Percentiles rank a stretch among this genome's conserved stretches.
These are phyloP conservation scores for Symmetrospora coprosmae DNA, from an alignment of 768 basidiomycete genomes.

Conservation along the genomic window DNA sequence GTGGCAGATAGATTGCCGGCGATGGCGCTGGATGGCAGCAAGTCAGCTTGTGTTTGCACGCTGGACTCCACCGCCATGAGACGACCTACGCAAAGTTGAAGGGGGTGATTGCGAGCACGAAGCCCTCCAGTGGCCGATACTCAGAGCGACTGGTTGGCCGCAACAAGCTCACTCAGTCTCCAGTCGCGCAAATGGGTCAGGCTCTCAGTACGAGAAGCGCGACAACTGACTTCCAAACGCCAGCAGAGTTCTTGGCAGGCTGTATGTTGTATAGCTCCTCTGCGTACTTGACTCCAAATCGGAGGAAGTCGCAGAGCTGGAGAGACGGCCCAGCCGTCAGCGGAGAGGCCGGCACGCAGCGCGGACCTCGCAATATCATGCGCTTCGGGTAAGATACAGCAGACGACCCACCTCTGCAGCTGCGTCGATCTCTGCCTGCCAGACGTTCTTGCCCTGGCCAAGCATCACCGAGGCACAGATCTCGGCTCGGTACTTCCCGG, in stretches of 20 bases:
- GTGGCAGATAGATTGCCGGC: constrained; percentile 66
- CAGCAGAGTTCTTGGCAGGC: constrained; percentile 67
- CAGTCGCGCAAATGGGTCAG: background rate
- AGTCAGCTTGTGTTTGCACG: background rate
- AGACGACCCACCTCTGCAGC: constrained; percentile 70
- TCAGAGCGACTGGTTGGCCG: constrained; percentile 61
- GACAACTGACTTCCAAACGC: constrained; percentile 76
- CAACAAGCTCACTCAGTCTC: background rate
- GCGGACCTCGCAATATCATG: background rate
- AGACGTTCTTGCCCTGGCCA: constrained; percentile 96
- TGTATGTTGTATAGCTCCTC: constrained; percentile 87
- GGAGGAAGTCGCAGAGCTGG: constrained; percentile 77
- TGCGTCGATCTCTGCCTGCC: constrained; percentile 99
- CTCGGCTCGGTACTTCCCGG: constrained; percentile 89
- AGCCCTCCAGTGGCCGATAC: constrained; percentile 94
- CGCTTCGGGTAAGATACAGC: background rate
- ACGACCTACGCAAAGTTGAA: constrained; percentile 51
- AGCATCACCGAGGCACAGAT: constrained; percentile 92
- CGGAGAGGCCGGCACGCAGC: no score
- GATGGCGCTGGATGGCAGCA: constrained; percentile 41
- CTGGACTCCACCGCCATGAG: background rate
- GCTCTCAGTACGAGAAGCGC: background rate
- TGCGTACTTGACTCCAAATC: constrained; percentile 92
- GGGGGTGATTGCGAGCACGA: constrained; percentile 91
- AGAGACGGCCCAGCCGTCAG: background rate